These are phyloP conservation scores for Astragalus membranaceus DNA, from an alignment of 306 rosid species.

Conservation along the genomic window DNA sequence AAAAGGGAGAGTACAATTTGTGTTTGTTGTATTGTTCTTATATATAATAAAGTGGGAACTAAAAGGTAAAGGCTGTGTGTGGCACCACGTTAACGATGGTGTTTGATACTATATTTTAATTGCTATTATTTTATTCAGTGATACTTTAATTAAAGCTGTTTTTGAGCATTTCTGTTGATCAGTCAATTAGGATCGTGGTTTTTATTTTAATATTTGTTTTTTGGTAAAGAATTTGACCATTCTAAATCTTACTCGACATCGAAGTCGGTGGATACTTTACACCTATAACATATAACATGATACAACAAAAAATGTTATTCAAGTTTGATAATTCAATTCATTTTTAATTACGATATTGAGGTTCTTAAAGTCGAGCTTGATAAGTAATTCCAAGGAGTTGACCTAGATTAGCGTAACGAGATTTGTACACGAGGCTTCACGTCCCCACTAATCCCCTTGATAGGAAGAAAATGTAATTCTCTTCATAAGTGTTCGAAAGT, in stretches of 20 bases:
- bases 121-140: neutral
- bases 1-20: neutral
- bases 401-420: too few species aligned
- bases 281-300: too few species aligned
- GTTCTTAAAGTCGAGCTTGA: neutral
- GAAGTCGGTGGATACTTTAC: too few species aligned
- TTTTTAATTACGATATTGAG: neutral
- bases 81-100: slow-evolving; percentile 10
- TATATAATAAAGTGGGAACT: neutral
- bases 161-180: neutral
- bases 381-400: neutral
- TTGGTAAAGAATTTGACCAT: neutral
- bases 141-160: neutral
- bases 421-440: too few species aligned
- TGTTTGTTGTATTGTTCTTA: slow-evolving; percentile 1
- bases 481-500: too few species aligned
- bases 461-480: too few species aligned
- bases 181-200: neutral
- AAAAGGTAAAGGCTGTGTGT: slow-evolving; percentile 13
- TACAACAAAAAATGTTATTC: neutral
- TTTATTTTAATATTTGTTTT: neutral
- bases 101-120: neutral
- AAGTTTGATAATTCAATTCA: slow-evolving; percentile 10
- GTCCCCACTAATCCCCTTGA: too few species aligned
- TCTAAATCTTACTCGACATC: neutral